Percentiles rank a stretch among this genome's conserved stretches.
Evolutionary conservation across 331 rosid species (phyloP).

Genomic region (Acacia concinna): DNA sequence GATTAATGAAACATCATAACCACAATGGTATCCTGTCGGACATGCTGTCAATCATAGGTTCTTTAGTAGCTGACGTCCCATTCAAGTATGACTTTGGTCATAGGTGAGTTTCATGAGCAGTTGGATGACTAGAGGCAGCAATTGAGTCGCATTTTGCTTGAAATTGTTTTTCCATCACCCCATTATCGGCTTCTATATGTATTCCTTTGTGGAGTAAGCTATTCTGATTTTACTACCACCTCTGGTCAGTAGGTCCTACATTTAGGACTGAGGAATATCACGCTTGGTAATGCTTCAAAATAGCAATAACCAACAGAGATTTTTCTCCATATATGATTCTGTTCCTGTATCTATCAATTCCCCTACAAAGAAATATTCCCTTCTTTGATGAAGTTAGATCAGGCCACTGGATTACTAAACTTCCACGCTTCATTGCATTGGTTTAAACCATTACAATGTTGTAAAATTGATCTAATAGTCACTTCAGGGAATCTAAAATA

Average conservation of each 20-base stretch:
- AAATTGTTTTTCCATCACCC: not conserved
- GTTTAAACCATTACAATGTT: not conserved
- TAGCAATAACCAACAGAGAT: not conserved
- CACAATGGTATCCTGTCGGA: not conserved
- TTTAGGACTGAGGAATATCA: not conserved
- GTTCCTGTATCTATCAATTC: not conserved
- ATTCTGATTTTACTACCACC: not conserved
- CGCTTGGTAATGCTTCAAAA: not conserved
- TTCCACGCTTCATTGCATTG: not conserved
- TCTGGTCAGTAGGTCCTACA: too few relatives aligned
- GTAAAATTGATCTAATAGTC: not conserved
- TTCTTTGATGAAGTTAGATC: not conserved
- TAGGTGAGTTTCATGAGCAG: not conserved
- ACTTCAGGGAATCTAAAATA: not conserved
- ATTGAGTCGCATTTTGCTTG: not conserved
- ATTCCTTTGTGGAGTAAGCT: not conserved
- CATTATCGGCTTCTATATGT: not conserved
- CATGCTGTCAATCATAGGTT: conserved; percentile 16
- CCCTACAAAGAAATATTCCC: not conserved
- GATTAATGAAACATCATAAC: not conserved
- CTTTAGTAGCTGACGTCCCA: conserved; percentile 26
- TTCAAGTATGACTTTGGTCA: not conserved
- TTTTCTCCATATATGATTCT: not conserved
- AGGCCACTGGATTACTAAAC: not conserved
- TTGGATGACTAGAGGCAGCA: not conserved